Percentiles rank a stretch among this genome's conserved stretches.
These are phyloP conservation scores for Setomelanomma holmii DNA, from an alignment of 2,329 filamentous ascomycete species.

Conservation along the genomic window DNA sequence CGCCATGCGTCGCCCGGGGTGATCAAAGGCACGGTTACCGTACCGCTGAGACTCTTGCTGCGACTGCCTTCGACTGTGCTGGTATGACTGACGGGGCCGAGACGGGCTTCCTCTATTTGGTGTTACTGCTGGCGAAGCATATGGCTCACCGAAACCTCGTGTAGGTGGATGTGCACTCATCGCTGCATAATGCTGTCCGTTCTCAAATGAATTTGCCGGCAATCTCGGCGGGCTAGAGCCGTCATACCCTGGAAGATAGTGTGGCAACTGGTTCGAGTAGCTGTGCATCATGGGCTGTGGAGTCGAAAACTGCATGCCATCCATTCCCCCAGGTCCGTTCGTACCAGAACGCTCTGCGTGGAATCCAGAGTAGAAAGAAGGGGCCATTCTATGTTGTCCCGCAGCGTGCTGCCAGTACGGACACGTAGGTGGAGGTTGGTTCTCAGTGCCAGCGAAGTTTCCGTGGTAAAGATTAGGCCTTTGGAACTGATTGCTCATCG, in stretches of 20 bases:
- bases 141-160: constrained; percentile 8
- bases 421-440: not conserved
- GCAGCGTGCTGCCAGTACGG: not conserved
- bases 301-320: constrained; percentile 6
- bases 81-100: constrained; percentile 18
- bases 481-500: not conserved
- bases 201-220: constrained; percentile 1
- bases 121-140: constrained; percentile 7
- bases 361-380: not conserved
- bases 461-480: not conserved
- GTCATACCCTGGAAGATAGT: constrained; percentile 7
- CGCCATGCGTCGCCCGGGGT: constrained; percentile 18
- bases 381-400: not conserved
- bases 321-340: not conserved
- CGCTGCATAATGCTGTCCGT: constrained; percentile 9
- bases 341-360: not conserved
- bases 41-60: constrained; percentile 21
- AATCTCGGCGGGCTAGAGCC: constrained; percentile 3
- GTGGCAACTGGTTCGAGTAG: constrained; percentile 3
- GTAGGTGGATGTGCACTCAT: constrained; percentile 6
- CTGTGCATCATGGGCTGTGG: constrained; percentile 13
- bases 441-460: not conserved
- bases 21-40: constrained; percentile 9
- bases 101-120: constrained; percentile 8
- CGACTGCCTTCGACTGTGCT: constrained; percentile 18